Evolutionary conservation across 2,329 filamentous ascomycete species (phyloP), one percentile per base, ranked within the genome.

Genomic region (Calonectria pseudoturangicola): DNA sequence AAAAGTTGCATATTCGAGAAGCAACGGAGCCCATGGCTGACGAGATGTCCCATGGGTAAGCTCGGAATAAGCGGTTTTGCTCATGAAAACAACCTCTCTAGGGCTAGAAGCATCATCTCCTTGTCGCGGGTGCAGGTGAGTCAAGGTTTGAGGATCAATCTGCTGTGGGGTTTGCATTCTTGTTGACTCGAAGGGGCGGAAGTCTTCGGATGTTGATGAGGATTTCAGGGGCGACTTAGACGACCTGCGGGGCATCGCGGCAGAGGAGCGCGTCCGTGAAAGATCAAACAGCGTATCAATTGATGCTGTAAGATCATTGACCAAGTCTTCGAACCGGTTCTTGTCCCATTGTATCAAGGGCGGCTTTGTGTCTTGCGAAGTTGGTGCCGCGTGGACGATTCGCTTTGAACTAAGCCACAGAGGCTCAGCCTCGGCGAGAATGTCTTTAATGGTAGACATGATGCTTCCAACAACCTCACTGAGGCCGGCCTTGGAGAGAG

Each of bases 231-330:
- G 66, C 1, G 79, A 71, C 79, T 85, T 79, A 75, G 82, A 73
- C 71, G 79, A 56, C 74, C 81, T 64, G 66, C 78, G 71, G 2
- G 83, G 80, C 13, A 83, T 78, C 3, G 84, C 83, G 1, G 84
- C 85, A 1, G 87, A 88, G 0, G 88, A 87, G 25, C 93, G 87
- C 16, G 93, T 93, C 63, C 92, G 87, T 0, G 93, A 95, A 16
- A 96, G 86, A 79, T 95, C 93, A 81, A 94, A 95, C 1, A 96
- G 88, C 0, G 93, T 95, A 83, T 96, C 94, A 81, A 96, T 95
- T 2, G 93, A 95, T 7, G 91, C 90, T 18, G 93, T 95, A 75
- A 96, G 86, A 79, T 96, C 93, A 74, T 90, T 89, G 47, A 95
- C 89, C 16, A 96, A 86, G 78, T 95, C 93, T 78, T 94, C 91